phyloP scores from a whole-genome alignment of 2,329 filamentous ascomycete species.

The Fusarium sp. region DNA sequence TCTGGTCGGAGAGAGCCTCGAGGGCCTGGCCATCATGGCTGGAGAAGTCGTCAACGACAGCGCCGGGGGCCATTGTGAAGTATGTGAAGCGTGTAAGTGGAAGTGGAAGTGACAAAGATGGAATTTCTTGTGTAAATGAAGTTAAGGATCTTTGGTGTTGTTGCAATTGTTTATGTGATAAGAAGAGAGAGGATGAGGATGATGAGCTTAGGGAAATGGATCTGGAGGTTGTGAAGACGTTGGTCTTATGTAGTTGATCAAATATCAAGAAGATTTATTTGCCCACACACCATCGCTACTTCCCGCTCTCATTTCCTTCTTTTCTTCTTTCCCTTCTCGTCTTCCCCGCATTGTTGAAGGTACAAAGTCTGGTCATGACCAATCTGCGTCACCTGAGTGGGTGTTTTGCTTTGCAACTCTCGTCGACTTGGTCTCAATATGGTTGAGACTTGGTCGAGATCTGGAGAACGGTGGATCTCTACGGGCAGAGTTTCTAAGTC shows the following conservation, averaged over 20 bases:
- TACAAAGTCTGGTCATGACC: constrained; percentile 24
- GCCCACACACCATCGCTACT: constrained; percentile 15
- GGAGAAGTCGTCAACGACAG: constrained; percentile 42
- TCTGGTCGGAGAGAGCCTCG: constrained; percentile 62
- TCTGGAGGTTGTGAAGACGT: constrained; percentile 1
- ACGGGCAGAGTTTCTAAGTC: constrained; percentile 41
- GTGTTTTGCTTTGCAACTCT: constrained; percentile 36
- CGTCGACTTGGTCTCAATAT: constrained; percentile 30
- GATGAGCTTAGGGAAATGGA: constrained; percentile 26
- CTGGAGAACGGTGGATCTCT: constrained; percentile 37
- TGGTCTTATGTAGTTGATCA: constrained; percentile 33
- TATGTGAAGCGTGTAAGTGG: constrained; percentile 27
- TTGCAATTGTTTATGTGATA: neutral
- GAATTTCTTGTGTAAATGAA: neutral
- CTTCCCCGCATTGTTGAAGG: constrained; percentile 36
- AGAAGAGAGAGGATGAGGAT: constrained; percentile 9
- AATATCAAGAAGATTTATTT: constrained; percentile 16
- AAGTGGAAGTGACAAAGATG: constrained; percentile 3
- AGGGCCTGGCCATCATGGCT: constrained; percentile 51
- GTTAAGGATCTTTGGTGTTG: neutral
- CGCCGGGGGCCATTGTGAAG: constrained; percentile 45
- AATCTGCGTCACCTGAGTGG: constrained; percentile 42
- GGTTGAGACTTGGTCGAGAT: constrained; percentile 38
- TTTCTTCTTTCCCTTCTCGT: constrained; percentile 9
- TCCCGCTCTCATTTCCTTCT: constrained; percentile 1